Conservation (phyloP, 2,329 filamentous ascomycete species). For the Talaromyces sp. region DNA sequence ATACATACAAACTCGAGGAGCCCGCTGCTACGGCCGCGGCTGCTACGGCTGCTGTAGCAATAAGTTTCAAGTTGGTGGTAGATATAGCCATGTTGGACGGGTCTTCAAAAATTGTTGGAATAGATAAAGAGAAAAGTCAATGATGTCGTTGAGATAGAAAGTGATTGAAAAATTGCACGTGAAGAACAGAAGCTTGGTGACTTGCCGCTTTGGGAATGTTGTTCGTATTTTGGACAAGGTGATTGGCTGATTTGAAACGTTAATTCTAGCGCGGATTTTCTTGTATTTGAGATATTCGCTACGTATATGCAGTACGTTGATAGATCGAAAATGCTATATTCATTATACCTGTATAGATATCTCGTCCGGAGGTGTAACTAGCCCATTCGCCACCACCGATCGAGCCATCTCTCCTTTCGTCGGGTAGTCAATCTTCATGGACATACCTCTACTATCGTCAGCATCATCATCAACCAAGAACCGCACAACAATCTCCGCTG, state of each 20-base stretch:
- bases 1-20: constrained; percentile 1
- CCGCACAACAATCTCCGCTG: constrained; percentile 29
- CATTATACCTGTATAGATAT: neutral
- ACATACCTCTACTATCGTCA: neutral
- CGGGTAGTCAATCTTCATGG: neutral
- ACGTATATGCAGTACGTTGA: no score
- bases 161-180: neutral
- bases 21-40: neutral
- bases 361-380: constrained; percentile 22
- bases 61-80: neutral
- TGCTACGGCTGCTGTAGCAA: neutral
- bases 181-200: neutral
- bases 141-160: neutral
- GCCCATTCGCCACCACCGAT: constrained; percentile 12
- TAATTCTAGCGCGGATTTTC: neutral
- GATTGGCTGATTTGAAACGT: neutral
- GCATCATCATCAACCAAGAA: constrained; percentile 26
- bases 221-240: neutral
- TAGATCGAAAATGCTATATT: no score
- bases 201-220: neutral
- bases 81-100: neutral
- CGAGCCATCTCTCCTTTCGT: neutral
- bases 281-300: no score
- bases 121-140: neutral
- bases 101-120: neutral